Percentiles rank a stretch among this genome's conserved stretches.
Evolutionary conservation across 768 basidiomycete genomes (phyloP).

Genomic region (Leucosporidium scottii): DNA sequence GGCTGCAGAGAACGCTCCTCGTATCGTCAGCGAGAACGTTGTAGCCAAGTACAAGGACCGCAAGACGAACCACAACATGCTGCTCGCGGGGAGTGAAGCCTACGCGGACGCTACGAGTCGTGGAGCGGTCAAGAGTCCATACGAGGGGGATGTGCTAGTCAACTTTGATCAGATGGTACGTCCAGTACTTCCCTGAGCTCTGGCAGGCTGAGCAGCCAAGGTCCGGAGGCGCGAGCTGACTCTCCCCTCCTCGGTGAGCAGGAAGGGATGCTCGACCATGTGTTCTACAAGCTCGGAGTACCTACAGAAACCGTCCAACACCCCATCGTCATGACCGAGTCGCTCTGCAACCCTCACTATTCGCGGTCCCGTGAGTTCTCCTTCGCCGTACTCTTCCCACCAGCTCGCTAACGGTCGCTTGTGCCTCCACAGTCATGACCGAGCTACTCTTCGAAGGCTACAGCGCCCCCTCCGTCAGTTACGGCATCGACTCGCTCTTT

Average conservation of each 20-base stretch:
- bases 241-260: constrained; percentile 43
- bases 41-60: constrained; percentile 79
- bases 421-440: constrained; percentile 65
- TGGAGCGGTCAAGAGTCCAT: constrained; percentile 69
- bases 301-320: constrained; percentile 67
- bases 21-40: constrained; percentile 32
- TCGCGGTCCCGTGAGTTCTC: constrained; percentile 67
- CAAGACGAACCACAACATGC: constrained; percentile 67
- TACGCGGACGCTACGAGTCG: constrained; percentile 79
- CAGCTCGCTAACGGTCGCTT: not conserved
- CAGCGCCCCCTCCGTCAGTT: constrained; percentile 72
- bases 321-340: constrained; percentile 88
- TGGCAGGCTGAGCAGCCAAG: not conserved
- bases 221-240: constrained; percentile 28
- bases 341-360: constrained; percentile 77
- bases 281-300: constrained; percentile 78
- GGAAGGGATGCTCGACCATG: constrained; percentile 92
- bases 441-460: constrained; percentile 96
- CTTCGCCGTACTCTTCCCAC: constrained; percentile 7
- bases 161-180: constrained; percentile 85
- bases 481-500: constrained; percentile 83
- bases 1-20: constrained; percentile 28
- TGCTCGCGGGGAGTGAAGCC: constrained; percentile 80
- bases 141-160: constrained; percentile 87
- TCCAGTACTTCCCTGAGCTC: constrained; percentile 5